These are phyloP conservation scores for Penicillium frequentans DNA, from an alignment of 2,329 filamentous ascomycete genomes.

Conservation along the genomic window DNA sequence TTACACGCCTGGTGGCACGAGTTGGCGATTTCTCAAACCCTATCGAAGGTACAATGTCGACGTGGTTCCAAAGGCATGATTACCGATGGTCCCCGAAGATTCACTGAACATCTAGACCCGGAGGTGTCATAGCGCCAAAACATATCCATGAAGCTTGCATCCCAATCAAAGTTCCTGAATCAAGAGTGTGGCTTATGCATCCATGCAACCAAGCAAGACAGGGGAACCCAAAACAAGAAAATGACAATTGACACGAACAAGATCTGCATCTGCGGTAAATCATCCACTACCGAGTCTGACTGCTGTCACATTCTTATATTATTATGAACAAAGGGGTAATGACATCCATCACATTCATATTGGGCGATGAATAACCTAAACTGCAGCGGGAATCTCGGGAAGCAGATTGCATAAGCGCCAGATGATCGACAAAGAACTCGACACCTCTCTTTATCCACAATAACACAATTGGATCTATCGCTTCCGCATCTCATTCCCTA, in stretches of 20 bases:
- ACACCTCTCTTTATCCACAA: not conserved
- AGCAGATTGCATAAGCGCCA: constrained; percentile 13
- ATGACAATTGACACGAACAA: not conserved
- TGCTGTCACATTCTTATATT: not conserved
- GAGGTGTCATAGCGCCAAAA: not conserved
- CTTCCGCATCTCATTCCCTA: not conserved
- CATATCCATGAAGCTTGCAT: not conserved
- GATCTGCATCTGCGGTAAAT: not conserved
- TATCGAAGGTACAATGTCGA: not conserved
- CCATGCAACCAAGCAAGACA: not conserved
- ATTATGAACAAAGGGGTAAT: too few relatives aligned
- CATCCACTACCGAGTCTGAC: not conserved
- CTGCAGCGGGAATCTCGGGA: constrained; percentile 11
- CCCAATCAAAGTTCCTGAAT: not conserved
- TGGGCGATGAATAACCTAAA: not conserved
- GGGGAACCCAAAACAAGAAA: not conserved
- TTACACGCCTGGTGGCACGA: not conserved
- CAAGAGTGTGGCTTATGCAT: not conserved
- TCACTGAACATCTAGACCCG: not conserved
- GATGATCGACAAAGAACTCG: not conserved
- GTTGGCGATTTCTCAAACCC: not conserved
- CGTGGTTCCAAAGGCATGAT: not conserved
- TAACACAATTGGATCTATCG: not conserved
- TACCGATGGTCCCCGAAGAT: not conserved
- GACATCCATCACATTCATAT: not conserved